Evolutionary conservation across 2,329 filamentous ascomycete genomes (phyloP), one percentile per base, ranked within the genome.

Genomic region (Penicillium sp.): DNA sequence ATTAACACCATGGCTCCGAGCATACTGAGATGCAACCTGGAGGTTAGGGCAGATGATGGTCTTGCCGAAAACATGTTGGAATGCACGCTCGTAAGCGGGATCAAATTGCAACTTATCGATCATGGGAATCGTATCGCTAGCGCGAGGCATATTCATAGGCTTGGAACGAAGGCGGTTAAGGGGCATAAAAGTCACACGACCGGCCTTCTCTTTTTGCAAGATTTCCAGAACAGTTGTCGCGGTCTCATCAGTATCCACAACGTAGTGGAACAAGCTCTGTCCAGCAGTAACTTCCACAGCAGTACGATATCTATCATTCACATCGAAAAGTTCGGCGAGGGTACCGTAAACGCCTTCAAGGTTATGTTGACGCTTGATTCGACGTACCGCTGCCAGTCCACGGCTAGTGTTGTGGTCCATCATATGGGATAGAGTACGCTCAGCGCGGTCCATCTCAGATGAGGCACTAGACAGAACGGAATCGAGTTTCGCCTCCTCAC

Each of bases 241-340:
- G 0, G 92, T 97, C 36, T 89, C 86, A 56, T 95, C 91, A 46
- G 89, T 93, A 71, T 99, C 93, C 39, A 97, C 93, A 10, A 99
- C 87, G 62, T 96, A 96, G 74, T 99, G 91, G 76, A 99, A 99
- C 8, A 99, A 81, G 70, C 91, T 96, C 59, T 87, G 88, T 16
- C 94, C 94, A 2, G 93, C 94, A 48, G 92, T 94, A 64, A 96
- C 91, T 75, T 99, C 94, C 9, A 95, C 89, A 2, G 94, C 91
- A 10, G 92, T 86, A 56, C 92, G 87, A 75, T 96, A 97, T 49
- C 86, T 84, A 49, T 96, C 91, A 54, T 82, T 85, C 45, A 96
- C 91, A 51, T 92, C 86, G 65, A 97, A 86, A n/a, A 99, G 83
- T 71, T 99, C 95, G 4, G 93, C 92, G 33, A 99, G 76, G 0